These are phyloP conservation scores for Cicer chorassanicum DNA, from an alignment of 306 rosid genomes.

Conservation along the genomic window DNA sequence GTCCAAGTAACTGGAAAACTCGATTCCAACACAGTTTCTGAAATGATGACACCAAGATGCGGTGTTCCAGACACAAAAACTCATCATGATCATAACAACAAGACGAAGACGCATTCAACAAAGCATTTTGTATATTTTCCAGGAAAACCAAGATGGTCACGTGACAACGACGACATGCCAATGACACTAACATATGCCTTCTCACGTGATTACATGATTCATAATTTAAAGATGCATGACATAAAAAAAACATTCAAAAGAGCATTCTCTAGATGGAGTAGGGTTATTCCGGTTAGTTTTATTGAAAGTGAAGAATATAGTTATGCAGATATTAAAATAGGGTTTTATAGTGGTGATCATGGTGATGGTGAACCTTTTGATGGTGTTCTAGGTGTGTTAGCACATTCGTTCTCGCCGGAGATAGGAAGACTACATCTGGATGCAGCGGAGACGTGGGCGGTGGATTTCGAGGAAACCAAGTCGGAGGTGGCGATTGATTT, in stretches of 20 bases:
- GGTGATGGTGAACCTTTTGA: slow-evolving; percentile 88
- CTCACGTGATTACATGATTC: slow-evolving; percentile 51
- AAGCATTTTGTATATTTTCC: slow-evolving; percentile 61
- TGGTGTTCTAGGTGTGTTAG: slow-evolving; percentile 78
- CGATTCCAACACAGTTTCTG: slow-evolving; percentile 51
- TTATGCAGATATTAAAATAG: slow-evolving; percentile 66
- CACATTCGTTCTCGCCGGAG: slow-evolving; percentile 84
- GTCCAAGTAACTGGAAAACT: slow-evolving; percentile 62
- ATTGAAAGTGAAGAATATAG: slow-evolving; percentile 55
- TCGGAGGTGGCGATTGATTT: slow-evolving; percentile 76
- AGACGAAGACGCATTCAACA: slow-evolving; percentile 39
- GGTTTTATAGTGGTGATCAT: slow-evolving; percentile 76
- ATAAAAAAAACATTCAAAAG: slow-evolving; percentile 51
- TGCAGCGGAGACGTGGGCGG: slow-evolving; percentile 85
- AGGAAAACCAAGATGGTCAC: slow-evolving; percentile 77
- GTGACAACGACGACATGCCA: slow-evolving; percentile 53
- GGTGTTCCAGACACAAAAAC: slow-evolving; percentile 53
- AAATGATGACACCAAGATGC: slow-evolving; percentile 61
- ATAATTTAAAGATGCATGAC: slow-evolving; percentile 50
- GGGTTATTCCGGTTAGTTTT: slow-evolving; percentile 73
- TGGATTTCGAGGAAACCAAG: slow-evolving; percentile 53
- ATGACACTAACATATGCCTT: slow-evolving; percentile 71
- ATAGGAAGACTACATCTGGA: slow-evolving; percentile 84
- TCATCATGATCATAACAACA: background rate
- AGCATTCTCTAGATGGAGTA: slow-evolving; percentile 69